A percentile compares a stretch with the other conserved stretches of the same genome.
Evolutionary conservation across 2,329 filamentous ascomycete species (phyloP).

Genomic region (Botrytis fragariae): DNA sequence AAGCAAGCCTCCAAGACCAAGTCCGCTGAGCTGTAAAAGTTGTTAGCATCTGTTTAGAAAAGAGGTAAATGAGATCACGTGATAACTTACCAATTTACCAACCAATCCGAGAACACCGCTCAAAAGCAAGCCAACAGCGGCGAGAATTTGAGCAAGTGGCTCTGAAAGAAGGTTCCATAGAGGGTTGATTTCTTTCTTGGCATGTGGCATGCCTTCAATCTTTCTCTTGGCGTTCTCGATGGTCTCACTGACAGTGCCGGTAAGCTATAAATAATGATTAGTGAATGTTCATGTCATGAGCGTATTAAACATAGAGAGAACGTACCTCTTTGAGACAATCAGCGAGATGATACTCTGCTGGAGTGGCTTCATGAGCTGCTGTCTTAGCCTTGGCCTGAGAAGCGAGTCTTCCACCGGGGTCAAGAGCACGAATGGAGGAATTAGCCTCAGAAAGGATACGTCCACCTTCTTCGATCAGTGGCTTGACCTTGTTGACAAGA

Average conservation of each 20-base stretch:
- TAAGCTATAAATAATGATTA: slow-evolving; percentile 50
- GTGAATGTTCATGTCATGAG: not conserved
- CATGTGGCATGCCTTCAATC: slow-evolving; percentile 87
- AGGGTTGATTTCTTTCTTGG: slow-evolving; percentile 91
- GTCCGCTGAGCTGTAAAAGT: slow-evolving; percentile 48
- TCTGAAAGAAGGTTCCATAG: slow-evolving; percentile 77
- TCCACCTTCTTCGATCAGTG: slow-evolving; percentile 81
- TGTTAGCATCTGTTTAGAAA: not conserved
- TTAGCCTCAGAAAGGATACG: slow-evolving; percentile 84
- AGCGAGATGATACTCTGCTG: slow-evolving; percentile 81
- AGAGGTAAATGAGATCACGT: not conserved
- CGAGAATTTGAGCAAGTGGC: slow-evolving; percentile 88
- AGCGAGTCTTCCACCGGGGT: slow-evolving; percentile 83
- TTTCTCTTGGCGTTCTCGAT: slow-evolving; percentile 88
- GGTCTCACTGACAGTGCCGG: slow-evolving; percentile 73
- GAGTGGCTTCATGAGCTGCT: slow-evolving; percentile 69
- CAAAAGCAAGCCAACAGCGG: slow-evolving; percentile 79
- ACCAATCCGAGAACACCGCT: slow-evolving; percentile 82
- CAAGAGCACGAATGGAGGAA: slow-evolving; percentile 79
- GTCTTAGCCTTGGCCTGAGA: slow-evolving; percentile 81
- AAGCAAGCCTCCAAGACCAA: slow-evolving; percentile 79
- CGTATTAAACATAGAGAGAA: not conserved
- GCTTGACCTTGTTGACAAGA: slow-evolving; percentile 81
- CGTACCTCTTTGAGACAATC: slow-evolving; percentile 74
- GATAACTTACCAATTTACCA: slow-evolving; percentile 59